Evolutionary conservation across 495 filamentous ascomycete genomes (phyloP).

Genomic region (Tetracladium setigerum): DNA sequence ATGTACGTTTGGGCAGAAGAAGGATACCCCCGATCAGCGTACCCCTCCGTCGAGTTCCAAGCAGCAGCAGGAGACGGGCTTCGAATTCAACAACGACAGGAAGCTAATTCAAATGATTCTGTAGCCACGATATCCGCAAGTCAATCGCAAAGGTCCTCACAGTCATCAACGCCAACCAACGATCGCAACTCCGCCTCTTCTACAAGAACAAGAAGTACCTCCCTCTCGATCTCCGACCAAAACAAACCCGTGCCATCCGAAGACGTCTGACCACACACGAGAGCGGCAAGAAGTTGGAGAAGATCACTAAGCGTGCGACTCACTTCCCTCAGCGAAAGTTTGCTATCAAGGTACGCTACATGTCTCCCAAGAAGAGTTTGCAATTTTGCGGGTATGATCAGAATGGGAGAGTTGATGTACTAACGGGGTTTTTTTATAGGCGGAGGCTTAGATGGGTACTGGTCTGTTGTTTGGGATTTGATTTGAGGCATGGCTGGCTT

Average conservation of each 20-base stretch:
- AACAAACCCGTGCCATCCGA: constrained; percentile 94
- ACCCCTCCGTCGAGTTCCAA: constrained; percentile 4
- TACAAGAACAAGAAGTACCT: constrained; percentile 99
- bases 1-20: constrained; percentile 58
- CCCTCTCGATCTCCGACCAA: constrained; percentile 91
- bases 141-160: constrained; percentile 96
- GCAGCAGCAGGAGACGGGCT: neutral
- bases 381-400: neutral
- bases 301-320: constrained; percentile 84
- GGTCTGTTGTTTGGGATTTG: constrained; percentile 14
- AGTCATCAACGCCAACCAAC: constrained; percentile 98
- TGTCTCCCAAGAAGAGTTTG: neutral
- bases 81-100: neutral
- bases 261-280: constrained; percentile 88
- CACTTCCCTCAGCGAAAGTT: constrained; percentile 99
- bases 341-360: constrained; percentile 71
- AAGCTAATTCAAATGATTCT: constrained; percentile 1
- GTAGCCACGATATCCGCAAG: constrained; percentile 97
- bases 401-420: neutral
- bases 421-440: constrained; percentile 9
- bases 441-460: constrained; percentile 16
- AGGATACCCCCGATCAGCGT: neutral
- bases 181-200: constrained; percentile 94
- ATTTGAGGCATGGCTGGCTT: constrained; percentile 21
- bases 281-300: constrained; percentile 68